Conservation (phyloP, 768 basidiomycete genomes). For the Xerocomus spinulosus region DNA sequence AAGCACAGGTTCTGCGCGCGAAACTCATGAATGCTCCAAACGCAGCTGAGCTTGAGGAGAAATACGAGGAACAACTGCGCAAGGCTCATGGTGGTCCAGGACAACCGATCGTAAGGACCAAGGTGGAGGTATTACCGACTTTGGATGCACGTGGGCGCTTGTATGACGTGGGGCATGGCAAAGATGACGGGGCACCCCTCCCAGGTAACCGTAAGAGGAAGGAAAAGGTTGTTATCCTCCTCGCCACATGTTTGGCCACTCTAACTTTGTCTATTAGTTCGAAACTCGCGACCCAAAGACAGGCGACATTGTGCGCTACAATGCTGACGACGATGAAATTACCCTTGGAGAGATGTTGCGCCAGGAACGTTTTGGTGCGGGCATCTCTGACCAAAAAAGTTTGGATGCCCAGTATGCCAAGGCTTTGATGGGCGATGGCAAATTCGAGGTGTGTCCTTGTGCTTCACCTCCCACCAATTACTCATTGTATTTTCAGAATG, state of each 20-base stretch:
- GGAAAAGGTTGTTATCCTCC: conserved; percentile 46
- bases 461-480: background rate
- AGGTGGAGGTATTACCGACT: conserved; percentile 84
- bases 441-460: conserved; percentile 61
- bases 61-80: conserved; percentile 73
- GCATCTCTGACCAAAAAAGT: conserved; percentile 86
- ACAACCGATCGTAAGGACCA: conserved; percentile 42
- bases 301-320: conserved; percentile 83
- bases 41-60: conserved; percentile 70
- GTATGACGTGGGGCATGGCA: conserved; percentile 88
- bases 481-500: conserved; percentile 45
- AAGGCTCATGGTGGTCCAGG: conserved; percentile 44
- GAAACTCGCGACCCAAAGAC: conserved; percentile 89
- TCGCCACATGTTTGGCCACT: background rate
- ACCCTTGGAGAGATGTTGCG: conserved; percentile 90
- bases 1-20: conserved; percentile 89
- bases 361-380: conserved; percentile 87
- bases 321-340: conserved; percentile 83
- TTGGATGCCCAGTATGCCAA: conserved; percentile 86
- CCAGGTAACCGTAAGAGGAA: conserved; percentile 80
- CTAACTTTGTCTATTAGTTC: conserved; percentile 42
- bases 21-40: conserved; percentile 80
- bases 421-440: conserved; percentile 83
- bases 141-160: conserved; percentile 77
- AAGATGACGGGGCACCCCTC: conserved; percentile 44